Evolutionary conservation across 2,329 filamentous ascomycete genomes (phyloP).

Genomic region (Knoxdaviesia capensis): DNA sequence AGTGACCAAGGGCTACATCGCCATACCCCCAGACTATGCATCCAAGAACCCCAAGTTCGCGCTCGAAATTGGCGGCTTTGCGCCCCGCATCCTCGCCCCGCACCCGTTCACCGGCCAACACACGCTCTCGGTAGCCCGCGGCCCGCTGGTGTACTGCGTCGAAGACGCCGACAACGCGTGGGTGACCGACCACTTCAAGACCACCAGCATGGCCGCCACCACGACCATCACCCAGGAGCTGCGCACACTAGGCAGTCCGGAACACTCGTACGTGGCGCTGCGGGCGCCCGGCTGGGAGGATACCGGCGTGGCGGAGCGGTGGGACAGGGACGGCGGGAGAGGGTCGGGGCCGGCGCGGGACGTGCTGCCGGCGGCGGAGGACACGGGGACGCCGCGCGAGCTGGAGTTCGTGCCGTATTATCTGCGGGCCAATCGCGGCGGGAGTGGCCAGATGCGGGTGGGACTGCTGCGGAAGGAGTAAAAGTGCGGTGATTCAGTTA

Average conservation of each 20-base stretch:
- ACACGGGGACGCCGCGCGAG: slow-evolving; percentile 8
- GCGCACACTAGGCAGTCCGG: slow-evolving; percentile 7
- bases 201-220: slow-evolving; percentile 11
- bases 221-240: slow-evolving; percentile 7
- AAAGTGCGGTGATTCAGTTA: too few species aligned
- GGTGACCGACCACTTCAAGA: slow-evolving; percentile 34
- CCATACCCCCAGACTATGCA: slow-evolving; percentile 19
- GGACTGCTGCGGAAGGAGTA: slow-evolving; percentile 10
- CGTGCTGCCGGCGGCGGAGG: too few species aligned
- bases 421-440: slow-evolving; percentile 31
- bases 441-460: slow-evolving; percentile 32
- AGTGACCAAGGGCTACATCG: slow-evolving; percentile 28
- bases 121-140: slow-evolving; percentile 31
- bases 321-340: too few species aligned
- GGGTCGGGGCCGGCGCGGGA: slow-evolving; percentile 1
- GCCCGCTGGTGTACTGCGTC: slow-evolving; percentile 38
- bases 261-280: slow-evolving; percentile 11
- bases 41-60: slow-evolving; percentile 18
- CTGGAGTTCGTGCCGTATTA: slow-evolving; percentile 34
- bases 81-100: slow-evolving; percentile 25
- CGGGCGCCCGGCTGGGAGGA: slow-evolving; percentile 6
- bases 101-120: slow-evolving; percentile 35
- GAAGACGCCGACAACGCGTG: slow-evolving; percentile 37
- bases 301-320: too few species aligned
- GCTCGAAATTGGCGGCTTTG: slow-evolving; percentile 22